Percentiles rank a stretch among this genome's conserved stretches.
phyloP scores from a whole-genome alignment of 139 green algal genomes.

The Chlorella sorokiniana region DNA sequence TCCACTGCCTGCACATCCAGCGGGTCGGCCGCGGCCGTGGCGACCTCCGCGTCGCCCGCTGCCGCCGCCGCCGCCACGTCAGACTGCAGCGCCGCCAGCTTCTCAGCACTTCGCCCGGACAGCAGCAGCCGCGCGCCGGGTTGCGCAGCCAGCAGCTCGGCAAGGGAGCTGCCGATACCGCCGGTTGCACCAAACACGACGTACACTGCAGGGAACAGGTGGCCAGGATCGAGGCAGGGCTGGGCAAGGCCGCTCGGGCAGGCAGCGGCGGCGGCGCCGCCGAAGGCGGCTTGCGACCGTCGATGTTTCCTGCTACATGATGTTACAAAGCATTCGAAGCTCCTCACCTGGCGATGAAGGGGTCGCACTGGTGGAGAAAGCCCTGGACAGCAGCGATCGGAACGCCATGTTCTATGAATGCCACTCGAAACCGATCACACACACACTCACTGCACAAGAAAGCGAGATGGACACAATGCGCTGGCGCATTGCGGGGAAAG shows the following conservation, averaged over 20 bases:
- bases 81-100: constrained; percentile 48
- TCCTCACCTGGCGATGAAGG: not conserved
- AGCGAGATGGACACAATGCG: too few species aligned
- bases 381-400: not conserved
- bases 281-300: not conserved
- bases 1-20: constrained; percentile 47
- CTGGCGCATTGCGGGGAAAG: too few species aligned
- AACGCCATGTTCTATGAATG: too few species aligned
- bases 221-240: not conserved
- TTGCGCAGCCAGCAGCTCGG: constrained; percentile 50
- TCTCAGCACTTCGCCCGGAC: constrained; percentile 52
- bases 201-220: constrained; percentile 61
- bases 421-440: too few species aligned
- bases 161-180: constrained; percentile 72
- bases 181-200: constrained; percentile 78
- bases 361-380: not conserved
- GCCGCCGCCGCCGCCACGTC: constrained; percentile 19
- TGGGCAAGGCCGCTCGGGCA: not conserved
- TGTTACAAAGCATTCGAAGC: not conserved
- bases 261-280: not conserved
- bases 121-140: constrained; percentile 61
- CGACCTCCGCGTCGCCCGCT: not conserved
- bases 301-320: too few species aligned
- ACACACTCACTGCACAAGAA: too few species aligned
- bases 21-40: constrained; percentile 13